Base-by-base conservation (phyloP, 768 basidiomycete genomes). In the Lactarius evosmus region DNA sequence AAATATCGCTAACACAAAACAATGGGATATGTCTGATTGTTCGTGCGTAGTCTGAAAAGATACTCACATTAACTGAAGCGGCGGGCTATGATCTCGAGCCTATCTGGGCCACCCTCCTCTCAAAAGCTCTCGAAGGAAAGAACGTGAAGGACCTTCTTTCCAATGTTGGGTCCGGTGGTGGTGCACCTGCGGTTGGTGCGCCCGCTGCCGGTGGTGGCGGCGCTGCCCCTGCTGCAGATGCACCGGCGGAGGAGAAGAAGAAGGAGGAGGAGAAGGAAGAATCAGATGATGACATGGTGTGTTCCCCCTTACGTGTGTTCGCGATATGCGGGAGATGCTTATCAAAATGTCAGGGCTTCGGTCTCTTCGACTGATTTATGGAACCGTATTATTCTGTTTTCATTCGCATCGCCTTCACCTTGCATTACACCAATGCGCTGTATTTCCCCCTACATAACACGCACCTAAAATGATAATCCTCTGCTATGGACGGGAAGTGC, bases 111-210 rank as follows among this genome's bases (percentile, higher is more conserved):
- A 78, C 89, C 16, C 89, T 99, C 72, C 92, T 99, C 74, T 91
- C 96, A 67, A 98, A 97, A 78, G 96, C 97, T 38, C 87, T 99
- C 59, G 95, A 96, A 79, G 96, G 95, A 73, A 97, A 96, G 84
- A 86, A 98, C 80, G 85, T 99, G 72, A 98, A 93, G 79, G 94
- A 95, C 51, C 83, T 98, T 58, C 85, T 99, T 69, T 89, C 91
- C 67, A 96, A 93, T 82, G 94, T 99, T 67, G 95, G 96, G 67
- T 81, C 92, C 61, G 94, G 95, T 66, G 95, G 93, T 66, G 94
- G 87, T 66, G 92, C 87, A 70, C 88, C 93, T 55, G 90, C 87
- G 60, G 85, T 84, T 66, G 83, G 76, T 56, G 76, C 79, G 22
- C 76, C 78, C 54, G 80, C 80, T 60, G 83, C 82, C 56, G 81